Evolutionary conservation across 1,284 basidiomycete species (phyloP).

Genomic region (Trichosporon coremiiforme): DNA sequence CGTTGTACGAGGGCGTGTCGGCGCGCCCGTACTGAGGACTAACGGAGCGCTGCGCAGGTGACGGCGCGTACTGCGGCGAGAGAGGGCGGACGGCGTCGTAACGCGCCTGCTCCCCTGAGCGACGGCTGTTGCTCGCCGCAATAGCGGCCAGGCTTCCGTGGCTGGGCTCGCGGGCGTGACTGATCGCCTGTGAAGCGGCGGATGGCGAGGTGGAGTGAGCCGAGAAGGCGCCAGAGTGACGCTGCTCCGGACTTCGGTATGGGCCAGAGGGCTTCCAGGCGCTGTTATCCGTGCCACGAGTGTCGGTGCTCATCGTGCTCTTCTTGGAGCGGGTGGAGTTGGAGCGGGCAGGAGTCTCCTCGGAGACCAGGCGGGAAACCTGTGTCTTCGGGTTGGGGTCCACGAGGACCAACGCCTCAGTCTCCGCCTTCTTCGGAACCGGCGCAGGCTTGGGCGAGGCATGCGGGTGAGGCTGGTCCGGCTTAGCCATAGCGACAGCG

Average conservation of each 20-base stretch:
- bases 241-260: background rate
- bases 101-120: background rate
- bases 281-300: background rate
- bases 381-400: background rate
- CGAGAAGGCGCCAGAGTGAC: background rate
- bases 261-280: background rate
- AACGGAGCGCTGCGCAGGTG: background rate
- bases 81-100: background rate
- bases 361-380: background rate
- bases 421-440: background rate
- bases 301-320: background rate
- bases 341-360: background rate
- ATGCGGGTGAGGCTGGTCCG: background rate
- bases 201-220: background rate
- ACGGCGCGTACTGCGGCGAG: conserved; percentile 1
- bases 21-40: background rate
- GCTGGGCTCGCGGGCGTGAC: background rate
- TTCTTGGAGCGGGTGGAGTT: background rate
- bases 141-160: background rate
- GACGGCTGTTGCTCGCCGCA: background rate
- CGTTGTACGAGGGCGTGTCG: background rate
- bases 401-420: background rate
- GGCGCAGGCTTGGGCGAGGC: background rate
- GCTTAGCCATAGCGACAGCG: background rate
- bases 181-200: background rate